Conservation (phyloP, 495 filamentous ascomycete genomes). For the Lichina pygmaea region DNA sequence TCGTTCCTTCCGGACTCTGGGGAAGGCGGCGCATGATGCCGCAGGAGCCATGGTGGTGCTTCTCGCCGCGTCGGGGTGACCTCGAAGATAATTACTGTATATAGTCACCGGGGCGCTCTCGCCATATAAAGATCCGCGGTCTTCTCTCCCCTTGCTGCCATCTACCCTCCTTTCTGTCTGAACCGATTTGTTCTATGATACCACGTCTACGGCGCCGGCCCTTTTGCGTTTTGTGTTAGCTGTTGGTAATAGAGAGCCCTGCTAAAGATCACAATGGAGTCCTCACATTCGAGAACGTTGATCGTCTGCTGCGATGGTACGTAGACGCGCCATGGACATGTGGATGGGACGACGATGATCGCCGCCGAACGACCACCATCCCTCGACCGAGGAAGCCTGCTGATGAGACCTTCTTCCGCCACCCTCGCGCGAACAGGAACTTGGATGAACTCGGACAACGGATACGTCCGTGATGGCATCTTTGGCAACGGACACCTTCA, state of each 20-base stretch:
- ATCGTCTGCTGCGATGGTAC: slow-evolving; percentile 2
- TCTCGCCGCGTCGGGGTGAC: background rate
- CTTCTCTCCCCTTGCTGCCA: background rate
- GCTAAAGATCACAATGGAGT: background rate
- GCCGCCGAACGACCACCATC: background rate
- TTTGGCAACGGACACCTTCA: slow-evolving; percentile 1
- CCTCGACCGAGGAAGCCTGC: background rate
- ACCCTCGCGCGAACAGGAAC: background rate
- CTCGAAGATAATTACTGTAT: background rate
- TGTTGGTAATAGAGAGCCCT: background rate
- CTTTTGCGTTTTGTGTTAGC: background rate
- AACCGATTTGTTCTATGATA: background rate
- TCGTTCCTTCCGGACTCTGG: too few species aligned
- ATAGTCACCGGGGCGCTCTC: background rate
- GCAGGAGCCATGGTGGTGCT: background rate
- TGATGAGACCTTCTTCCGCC: background rate
- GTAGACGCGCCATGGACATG: background rate
- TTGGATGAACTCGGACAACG: slow-evolving; percentile 2
- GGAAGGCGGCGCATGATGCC: too few species aligned
- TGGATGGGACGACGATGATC: background rate
- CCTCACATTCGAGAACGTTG: background rate
- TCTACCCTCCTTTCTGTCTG: background rate
- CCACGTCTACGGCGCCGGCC: background rate
- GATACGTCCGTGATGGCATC: background rate
- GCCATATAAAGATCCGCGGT: background rate